Percentiles rank a stretch among this genome's conserved stretches.
phyloP scores from a whole-genome alignment of 2,329 filamentous ascomycete genomes.

The Diplodia sapinea region DNA sequence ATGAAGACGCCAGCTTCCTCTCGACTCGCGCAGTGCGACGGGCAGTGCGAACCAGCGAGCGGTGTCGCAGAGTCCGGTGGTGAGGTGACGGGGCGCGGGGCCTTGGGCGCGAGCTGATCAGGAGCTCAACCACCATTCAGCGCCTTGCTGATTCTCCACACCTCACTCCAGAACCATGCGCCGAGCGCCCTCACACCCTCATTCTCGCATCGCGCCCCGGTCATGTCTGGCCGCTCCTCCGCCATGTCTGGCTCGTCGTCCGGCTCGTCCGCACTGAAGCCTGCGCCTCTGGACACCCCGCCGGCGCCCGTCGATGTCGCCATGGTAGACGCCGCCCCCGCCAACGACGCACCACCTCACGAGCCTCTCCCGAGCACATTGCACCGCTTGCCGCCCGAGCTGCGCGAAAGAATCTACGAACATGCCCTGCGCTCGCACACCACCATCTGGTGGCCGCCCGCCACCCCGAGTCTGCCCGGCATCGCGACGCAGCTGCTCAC shows the following conservation, averaged over 20 bases:
- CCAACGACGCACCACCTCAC: conserved; percentile 1
- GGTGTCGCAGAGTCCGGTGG: background rate
- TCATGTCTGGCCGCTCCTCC: conserved; percentile 1
- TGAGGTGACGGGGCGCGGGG: background rate
- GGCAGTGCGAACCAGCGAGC: too few relatives aligned
- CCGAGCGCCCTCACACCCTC: background rate
- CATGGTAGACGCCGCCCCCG: conserved; percentile 19
- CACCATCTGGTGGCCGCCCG: conserved; percentile 45
- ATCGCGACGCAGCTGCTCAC: conserved; percentile 41
- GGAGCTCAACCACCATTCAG: conserved; percentile 17
- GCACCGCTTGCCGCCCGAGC: conserved; percentile 42
- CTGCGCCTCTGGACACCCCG: conserved; percentile 9
- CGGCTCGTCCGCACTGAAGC: background rate
- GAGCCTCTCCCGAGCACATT: conserved; percentile 25
- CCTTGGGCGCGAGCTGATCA: background rate
- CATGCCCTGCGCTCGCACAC: conserved; percentile 41
- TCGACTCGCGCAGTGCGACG: background rate
- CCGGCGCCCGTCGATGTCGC: conserved; percentile 20
- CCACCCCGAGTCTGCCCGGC: conserved; percentile 33
- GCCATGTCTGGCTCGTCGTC: conserved; percentile 21
- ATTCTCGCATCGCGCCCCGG: background rate
- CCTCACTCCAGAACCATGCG: conserved; percentile 17
- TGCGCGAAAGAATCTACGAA: conserved; percentile 45
- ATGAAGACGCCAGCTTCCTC: background rate
- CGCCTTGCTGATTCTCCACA: conserved; percentile 20